Conservation (phyloP, 306 rosid species). For the Cicer bijugum region DNA sequence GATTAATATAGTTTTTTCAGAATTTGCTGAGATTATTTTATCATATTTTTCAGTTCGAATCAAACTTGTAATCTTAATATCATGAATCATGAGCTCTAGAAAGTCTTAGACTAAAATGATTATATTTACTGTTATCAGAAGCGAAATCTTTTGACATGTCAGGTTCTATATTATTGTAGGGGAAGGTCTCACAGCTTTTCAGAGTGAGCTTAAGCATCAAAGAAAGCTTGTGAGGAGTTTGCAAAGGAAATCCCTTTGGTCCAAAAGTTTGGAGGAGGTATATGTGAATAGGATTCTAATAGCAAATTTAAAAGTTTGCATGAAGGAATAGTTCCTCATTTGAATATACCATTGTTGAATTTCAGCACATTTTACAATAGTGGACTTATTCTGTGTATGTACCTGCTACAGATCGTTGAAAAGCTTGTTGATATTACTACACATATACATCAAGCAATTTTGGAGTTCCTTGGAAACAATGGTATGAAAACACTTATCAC, state of each 20-base stretch:
- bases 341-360: conserved; percentile 23
- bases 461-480: conserved; percentile 63
- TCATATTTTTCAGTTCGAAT: background rate
- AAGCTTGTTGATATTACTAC: conserved; percentile 68
- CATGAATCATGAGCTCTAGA: conserved; percentile 9
- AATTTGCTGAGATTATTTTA: conserved; percentile 4
- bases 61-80: background rate
- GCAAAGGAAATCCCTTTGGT: conserved; percentile 90
- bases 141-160: conserved; percentile 36
- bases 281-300: conserved; percentile 35
- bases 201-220: conserved; percentile 82
- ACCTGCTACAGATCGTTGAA: conserved; percentile 75
- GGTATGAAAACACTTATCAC: conserved; percentile 51
- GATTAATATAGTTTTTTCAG: conserved; percentile 33
- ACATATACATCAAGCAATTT: conserved; percentile 62
- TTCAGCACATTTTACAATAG: conserved; percentile 9
- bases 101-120: background rate
- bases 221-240: conserved; percentile 79
- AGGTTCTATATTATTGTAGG: conserved; percentile 64
- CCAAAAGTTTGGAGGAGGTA: conserved; percentile 86
- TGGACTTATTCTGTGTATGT: conserved; percentile 28
- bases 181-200: conserved; percentile 70
- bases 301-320: conserved; percentile 8
- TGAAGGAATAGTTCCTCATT: conserved; percentile 25
- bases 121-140: conserved; percentile 14